Evolutionary conservation across 2,329 filamentous ascomycete genomes (phyloP), one percentile per base, ranked within the genome.

Genomic region (Talaromyces funiculosus): DNA sequence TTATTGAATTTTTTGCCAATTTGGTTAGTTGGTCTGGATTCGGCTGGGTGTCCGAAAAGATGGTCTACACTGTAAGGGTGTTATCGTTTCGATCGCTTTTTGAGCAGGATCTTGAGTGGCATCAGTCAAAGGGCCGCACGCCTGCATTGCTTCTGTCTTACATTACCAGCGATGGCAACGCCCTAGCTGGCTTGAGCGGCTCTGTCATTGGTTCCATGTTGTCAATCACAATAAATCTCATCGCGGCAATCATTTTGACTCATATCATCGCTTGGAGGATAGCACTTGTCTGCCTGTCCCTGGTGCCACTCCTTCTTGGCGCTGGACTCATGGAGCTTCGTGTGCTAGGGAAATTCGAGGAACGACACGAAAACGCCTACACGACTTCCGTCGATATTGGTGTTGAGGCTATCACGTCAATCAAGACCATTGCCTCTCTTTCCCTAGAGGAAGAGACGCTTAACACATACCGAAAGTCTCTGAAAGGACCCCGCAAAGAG

Each of bases 221-320:
- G 61, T 86, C 87, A 0, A 87, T 89, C 22, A 65, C 82, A 3
- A 81, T 90, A 63, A 90, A 89, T 70, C 84, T 90, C 29, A 64
- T 90, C 16, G 84, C 82, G 0, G 87, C 86, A 1, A 85, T 90
- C 59, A 83, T 88, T 31, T 69, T 91, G 9, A 85, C 87, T 0
- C 86, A 89, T 63, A 84, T 90, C 47, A 79, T 92, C 51, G 86
- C 86, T 2, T 92, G 89, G 89, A 88, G 85, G 68, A 90, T 92
- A 63, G 88, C 88, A 0, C 74, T 92, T 14, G 88, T 92, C 3
- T 87, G 87, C 59, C 78, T 92, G 5, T 82, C 87, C 0, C 80
- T 84, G 8, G 84, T 91, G 0, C 89, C 89, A 0, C 73, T 91
- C 9, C 81, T 90, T 5, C 78, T 92, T 0, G 85, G 85, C 1